Conservation (phyloP, 768 basidiomycete genomes). For the Leccinum incarnatum region DNA sequence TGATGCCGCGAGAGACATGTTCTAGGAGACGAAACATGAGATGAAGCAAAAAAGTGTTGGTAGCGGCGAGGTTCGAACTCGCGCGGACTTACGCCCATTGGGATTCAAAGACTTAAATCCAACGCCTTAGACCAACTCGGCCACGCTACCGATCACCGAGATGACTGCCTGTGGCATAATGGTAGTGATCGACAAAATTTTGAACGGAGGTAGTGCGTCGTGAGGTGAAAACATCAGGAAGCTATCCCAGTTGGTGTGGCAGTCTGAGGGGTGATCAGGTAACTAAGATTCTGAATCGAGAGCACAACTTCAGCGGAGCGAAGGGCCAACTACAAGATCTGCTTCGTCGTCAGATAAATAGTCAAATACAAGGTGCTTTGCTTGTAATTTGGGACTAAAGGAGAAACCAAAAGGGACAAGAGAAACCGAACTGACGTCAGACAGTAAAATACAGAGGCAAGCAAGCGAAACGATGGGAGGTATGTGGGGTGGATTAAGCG, state of each 20-base stretch:
- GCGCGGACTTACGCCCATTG: slow-evolving; percentile 82
- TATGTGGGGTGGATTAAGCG: slow-evolving; percentile 26
- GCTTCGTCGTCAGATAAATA: slow-evolving; percentile 5
- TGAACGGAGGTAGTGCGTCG: neutral
- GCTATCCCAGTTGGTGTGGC: neutral
- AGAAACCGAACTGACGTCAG: slow-evolving; percentile 9
- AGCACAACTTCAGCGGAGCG: neutral
- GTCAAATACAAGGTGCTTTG: slow-evolving; percentile 20
- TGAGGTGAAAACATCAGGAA: neutral
- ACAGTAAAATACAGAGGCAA: slow-evolving; percentile 29
- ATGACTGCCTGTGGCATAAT: neutral
- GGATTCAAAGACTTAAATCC: slow-evolving; percentile 83
- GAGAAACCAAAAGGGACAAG: slow-evolving; percentile 8
- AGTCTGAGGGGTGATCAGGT: neutral
- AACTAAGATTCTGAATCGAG: neutral
- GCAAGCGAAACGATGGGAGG: slow-evolving; percentile 23
- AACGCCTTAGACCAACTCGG: slow-evolving; percentile 92
- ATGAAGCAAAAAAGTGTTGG: slow-evolving; percentile 37
- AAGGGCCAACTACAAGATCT: neutral
- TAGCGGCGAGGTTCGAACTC: slow-evolving; percentile 92
- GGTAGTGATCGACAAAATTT: neutral
- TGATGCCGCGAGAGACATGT: neutral
- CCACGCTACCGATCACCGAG: slow-evolving; percentile 55
- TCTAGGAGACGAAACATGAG: neutral
- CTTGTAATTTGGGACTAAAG: slow-evolving; percentile 9